Evolutionary conservation across 495 filamentous ascomycete species (phyloP).

Genomic region (Penicillium mononematosum): DNA sequence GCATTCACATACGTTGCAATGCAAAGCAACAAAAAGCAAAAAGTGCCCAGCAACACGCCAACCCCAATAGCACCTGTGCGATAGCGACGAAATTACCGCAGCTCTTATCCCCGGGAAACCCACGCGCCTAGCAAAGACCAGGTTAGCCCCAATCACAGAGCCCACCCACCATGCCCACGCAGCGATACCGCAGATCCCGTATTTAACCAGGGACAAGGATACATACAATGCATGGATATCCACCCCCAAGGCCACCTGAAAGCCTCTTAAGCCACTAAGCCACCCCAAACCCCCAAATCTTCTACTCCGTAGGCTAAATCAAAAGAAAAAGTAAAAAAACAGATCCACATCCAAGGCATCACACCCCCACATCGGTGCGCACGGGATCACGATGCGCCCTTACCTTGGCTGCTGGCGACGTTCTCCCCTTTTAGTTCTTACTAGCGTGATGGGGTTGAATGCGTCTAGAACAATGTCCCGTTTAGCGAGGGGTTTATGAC

Average conservation of each 20-base stretch:
- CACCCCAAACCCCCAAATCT: not conserved
- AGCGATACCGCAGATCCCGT: not conserved
- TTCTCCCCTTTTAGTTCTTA: not conserved
- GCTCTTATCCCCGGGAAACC: not conserved
- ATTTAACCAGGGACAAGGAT: not conserved
- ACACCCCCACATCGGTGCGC: constrained; percentile 8
- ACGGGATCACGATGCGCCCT: constrained; percentile 6
- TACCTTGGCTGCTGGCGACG: not conserved
- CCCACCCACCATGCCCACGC: no score
- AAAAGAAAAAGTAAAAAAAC: not conserved
- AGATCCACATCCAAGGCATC: not conserved
- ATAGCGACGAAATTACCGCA: not conserved
- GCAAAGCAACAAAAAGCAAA: not conserved
- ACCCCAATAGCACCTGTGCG: not conserved
- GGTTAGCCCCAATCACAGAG: not conserved
- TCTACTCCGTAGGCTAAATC: not conserved
- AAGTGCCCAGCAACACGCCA: not conserved
- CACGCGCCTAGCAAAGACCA: not conserved
- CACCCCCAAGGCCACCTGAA: not conserved
- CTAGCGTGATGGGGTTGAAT: no score
- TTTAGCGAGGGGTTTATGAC: not conserved
- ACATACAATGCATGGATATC: not conserved
- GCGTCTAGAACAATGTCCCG: constrained; percentile 2
- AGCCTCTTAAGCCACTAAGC: not conserved
- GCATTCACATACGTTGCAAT: not conserved